Evolutionary conservation across 371 early-diverging fungal species (phyloP).

Genomic region (Circinella minor): DNA sequence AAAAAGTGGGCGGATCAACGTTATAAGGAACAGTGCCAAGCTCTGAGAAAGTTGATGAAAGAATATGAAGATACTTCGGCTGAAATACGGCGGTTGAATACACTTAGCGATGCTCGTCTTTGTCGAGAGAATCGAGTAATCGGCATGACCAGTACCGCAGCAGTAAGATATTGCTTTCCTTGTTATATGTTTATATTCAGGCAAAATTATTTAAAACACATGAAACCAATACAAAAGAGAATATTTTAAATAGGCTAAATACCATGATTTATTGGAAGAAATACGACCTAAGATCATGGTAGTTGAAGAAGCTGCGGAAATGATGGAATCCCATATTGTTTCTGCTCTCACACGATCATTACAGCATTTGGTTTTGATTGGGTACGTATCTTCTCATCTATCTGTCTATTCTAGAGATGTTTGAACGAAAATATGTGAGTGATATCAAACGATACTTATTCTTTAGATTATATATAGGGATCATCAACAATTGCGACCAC

Average conservation of each 20-base stretch:
- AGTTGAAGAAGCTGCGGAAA: slow-evolving; percentile 80
- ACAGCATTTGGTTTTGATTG: slow-evolving; percentile 73
- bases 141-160: slow-evolving; percentile 77
- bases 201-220: too few relatives aligned
- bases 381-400: slow-evolving; percentile 37
- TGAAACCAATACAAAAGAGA: background rate
- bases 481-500: slow-evolving; percentile 72
- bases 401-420: too few relatives aligned
- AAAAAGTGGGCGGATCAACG: slow-evolving; percentile 57
- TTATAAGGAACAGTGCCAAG: slow-evolving; percentile 29
- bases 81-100: slow-evolving; percentile 45
- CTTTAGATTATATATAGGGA: slow-evolving; percentile 43
- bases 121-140: slow-evolving; percentile 57
- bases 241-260: slow-evolving; percentile 51
- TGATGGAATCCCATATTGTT: slow-evolving; percentile 73
- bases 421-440: too few relatives aligned
- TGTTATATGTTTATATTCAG: background rate
- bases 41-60: slow-evolving; percentile 36
- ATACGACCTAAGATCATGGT: slow-evolving; percentile 62
- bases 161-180: slow-evolving; percentile 46
- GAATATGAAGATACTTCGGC: slow-evolving; percentile 43
- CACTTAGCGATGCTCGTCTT: slow-evolving; percentile 47
- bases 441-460: too few relatives aligned
- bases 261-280: slow-evolving; percentile 57
- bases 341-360: slow-evolving; percentile 58